Conservation (phyloP, 805 yeast species). For the Starmera pachycereana region DNA sequence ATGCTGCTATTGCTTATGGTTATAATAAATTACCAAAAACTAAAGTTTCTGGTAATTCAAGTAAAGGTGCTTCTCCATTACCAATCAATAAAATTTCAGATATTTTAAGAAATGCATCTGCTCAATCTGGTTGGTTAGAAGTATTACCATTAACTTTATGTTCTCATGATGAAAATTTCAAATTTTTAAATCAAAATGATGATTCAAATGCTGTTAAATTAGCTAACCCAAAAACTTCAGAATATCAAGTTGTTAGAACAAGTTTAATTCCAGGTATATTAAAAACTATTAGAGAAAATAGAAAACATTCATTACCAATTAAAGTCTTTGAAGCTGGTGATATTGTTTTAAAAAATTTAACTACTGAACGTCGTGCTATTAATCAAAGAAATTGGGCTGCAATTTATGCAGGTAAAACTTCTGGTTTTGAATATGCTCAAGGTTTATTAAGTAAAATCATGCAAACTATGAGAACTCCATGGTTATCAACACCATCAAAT, state of each 20-base stretch:
- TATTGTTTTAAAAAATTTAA: conserved; percentile 73
- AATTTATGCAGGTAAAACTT: conserved; percentile 84
- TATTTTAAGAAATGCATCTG: conserved; percentile 79
- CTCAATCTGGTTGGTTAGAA: conserved; percentile 94
- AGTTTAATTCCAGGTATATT: conserved; percentile 87
- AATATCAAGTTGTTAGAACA: conserved; percentile 97
- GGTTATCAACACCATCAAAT: conserved; percentile 45
- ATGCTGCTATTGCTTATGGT: conserved; percentile 94
- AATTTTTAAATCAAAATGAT: conserved; percentile 65
- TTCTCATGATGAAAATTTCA: conserved; percentile 95
- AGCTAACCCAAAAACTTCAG: conserved; percentile 93
- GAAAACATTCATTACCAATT: conserved; percentile 91
- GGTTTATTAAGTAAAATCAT: conserved; percentile 90
- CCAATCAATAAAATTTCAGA: conserved; percentile 89
- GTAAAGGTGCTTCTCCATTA: conserved; percentile 73
- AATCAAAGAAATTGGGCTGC: conserved; percentile 96
- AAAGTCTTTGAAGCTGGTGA: conserved; percentile 94
- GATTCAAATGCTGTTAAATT: conserved; percentile 79
- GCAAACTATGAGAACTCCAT: conserved; percentile 89
- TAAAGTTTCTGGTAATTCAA: conserved; percentile 65
- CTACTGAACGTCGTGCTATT: conserved; percentile 78
- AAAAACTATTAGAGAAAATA: conserved; percentile 91
- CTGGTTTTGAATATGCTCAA: conserved; percentile 91
- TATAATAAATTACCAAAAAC: conserved; percentile 80
- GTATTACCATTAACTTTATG: conserved; percentile 92